Evolutionary conservation across 78 protist species (phyloP), one percentile per base, ranked within the genome.

Genomic region (Andalucia godoyi): DNA sequence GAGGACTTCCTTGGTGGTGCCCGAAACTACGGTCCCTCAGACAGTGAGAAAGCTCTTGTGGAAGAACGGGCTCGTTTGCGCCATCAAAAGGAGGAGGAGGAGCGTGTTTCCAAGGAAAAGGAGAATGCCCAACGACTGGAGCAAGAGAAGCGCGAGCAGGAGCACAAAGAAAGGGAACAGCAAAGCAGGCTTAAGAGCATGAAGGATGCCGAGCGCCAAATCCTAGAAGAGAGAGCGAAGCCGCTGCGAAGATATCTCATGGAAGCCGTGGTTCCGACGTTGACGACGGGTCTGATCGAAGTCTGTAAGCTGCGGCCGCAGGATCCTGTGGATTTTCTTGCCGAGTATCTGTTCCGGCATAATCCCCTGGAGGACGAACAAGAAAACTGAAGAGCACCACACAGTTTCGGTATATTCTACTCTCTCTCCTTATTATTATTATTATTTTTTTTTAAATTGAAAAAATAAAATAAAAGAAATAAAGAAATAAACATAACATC

Each of bases 301-400:
- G 76, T 84, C 3, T 57, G 72, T 58, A 55, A 79, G 38, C 36
- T 52, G 39, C 78, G 74, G 42, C 90, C 90, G 4, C 81, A 62
- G 2, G 90, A 85, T 38, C 86, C 90, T 0, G 55, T 85, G 27
- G 90, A 85, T 64, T 75, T 39, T 58, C 70, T 85, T 15, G 90
- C 87, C 25, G 87, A 81, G 57, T 77, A 34, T 33, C 50, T 81
- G 38, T 76, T 81, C 70, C 30, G 34, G 23, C 37, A 74, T 57
- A 75, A 67, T 67, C 72, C 84, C n/a, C n/a, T n/a, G n/a, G n/a
- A n/a, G n/a, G n/a, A n/a, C n/a, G n/a, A n/a, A n/a, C n/a, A n/a
- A n/a, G n/a, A n/a, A n/a, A n/a, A n/a, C n/a, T n/a, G n/a, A n/a
- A n/a, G n/a, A n/a, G n/a, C n/a, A n/a, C n/a, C n/a, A n/a, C n/a